A percentile compares a stretch with the other conserved stretches of the same genome.
phyloP scores from a whole-genome alignment of 2,329 filamentous ascomycete genomes.

The Trichoderma koningiopsis region DNA sequence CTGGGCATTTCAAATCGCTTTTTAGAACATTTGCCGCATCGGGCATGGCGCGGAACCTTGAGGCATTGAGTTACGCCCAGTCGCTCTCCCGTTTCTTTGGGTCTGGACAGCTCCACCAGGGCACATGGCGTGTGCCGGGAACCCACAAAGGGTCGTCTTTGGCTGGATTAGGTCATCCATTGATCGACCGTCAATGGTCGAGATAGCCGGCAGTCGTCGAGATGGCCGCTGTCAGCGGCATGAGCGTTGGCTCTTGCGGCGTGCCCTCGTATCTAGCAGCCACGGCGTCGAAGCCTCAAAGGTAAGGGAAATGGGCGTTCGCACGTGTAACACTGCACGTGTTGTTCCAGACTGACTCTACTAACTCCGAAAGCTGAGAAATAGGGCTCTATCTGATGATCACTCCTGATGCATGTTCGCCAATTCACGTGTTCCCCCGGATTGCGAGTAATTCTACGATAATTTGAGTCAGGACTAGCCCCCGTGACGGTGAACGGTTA shows the following conservation, averaged over 20 bases:
- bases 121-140: slow-evolving; percentile 9
- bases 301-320: not conserved
- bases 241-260: not conserved
- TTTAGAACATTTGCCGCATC: not conserved
- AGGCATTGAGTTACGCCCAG: not conserved
- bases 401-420: not conserved
- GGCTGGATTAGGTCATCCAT: not conserved
- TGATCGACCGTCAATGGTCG: not conserved
- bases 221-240: not conserved
- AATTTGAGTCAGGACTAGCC: slow-evolving; percentile 2
- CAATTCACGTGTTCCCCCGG: not conserved
- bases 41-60: slow-evolving; percentile 2
- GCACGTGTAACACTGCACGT: not conserved
- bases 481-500: not conserved
- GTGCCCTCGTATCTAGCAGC: not conserved
- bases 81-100: not conserved
- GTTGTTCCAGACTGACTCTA: not conserved
- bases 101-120: not conserved
- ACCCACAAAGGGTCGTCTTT: slow-evolving; percentile 1
- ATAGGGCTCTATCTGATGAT: not conserved
- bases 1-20: slow-evolving; percentile 14
- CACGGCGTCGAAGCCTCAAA: not conserved
- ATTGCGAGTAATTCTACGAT: not conserved
- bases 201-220: not conserved
- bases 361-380: not conserved